phyloP scores from a whole-genome alignment of 176 grass and related monocot species.

The Aegilops longissima region DNA sequence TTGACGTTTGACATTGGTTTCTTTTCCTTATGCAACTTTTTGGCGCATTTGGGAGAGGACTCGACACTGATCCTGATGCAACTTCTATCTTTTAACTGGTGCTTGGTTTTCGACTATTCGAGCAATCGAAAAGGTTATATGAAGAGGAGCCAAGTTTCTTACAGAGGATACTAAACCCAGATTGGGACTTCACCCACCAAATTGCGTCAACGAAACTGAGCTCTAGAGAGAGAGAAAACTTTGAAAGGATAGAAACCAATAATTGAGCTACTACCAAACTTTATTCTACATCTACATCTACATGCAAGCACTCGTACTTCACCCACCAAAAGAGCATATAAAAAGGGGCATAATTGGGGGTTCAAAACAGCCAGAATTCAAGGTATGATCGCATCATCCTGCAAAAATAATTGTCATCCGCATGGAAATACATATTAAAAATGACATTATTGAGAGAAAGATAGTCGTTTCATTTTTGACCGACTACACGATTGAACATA shows the following conservation, averaged over 20 bases:
- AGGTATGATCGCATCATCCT: not conserved
- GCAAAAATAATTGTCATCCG: not conserved
- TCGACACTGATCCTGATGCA: not conserved
- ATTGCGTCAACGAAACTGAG: not conserved
- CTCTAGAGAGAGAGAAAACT: not conserved
- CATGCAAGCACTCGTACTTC: not conserved
- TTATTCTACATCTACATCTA: not conserved
- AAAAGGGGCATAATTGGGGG: slow-evolving; percentile 10
- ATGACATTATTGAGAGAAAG: not conserved
- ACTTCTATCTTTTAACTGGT: not conserved
- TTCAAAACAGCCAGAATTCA: not conserved
- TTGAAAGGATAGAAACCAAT: slow-evolving; percentile 1
- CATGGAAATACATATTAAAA: not conserved
- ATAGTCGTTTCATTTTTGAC: not conserved
- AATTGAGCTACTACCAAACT: not conserved
- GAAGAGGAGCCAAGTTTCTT: not conserved
- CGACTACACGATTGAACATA: not conserved
- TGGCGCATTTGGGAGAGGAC: not conserved
- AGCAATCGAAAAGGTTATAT: not conserved
- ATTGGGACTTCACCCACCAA: not conserved
- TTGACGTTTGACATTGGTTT: not conserved
- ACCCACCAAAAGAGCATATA: not conserved
- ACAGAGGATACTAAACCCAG: not conserved
- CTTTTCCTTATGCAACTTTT: not conserved
- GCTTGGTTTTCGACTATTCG: not conserved